These are phyloP conservation scores for Aureobasidium lini DNA, from an alignment of 2,329 filamentous ascomycete genomes.

Conservation along the genomic window DNA sequence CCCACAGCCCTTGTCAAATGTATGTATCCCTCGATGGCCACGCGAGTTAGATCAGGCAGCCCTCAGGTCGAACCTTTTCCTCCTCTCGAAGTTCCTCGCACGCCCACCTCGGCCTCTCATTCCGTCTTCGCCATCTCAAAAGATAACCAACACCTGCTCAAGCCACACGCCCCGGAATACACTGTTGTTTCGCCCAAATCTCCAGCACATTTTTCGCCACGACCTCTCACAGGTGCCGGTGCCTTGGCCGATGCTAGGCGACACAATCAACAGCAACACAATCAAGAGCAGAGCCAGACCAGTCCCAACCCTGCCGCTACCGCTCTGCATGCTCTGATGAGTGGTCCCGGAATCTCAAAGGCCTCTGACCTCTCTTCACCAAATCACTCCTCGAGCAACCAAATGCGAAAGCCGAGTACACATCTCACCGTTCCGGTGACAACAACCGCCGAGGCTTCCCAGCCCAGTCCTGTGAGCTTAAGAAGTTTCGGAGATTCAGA, in stretches of 20 bases:
- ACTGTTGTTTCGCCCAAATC: slow-evolving; percentile 20
- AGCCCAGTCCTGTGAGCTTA: slow-evolving; percentile 47
- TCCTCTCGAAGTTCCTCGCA: slow-evolving; percentile 32
- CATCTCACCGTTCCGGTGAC: slow-evolving; percentile 43
- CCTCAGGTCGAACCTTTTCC: slow-evolving; percentile 35
- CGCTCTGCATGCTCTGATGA: slow-evolving; percentile 39
- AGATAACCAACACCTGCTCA: slow-evolving; percentile 21
- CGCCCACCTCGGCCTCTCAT: slow-evolving; percentile 27
- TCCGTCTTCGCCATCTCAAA: slow-evolving; percentile 19
- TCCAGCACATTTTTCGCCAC: slow-evolving; percentile 34
- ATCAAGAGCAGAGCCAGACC: slow-evolving; percentile 31
- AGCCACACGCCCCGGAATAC: slow-evolving; percentile 19
- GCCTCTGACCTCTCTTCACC: slow-evolving; percentile 37
- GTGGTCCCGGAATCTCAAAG: slow-evolving; percentile 35
- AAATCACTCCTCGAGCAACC: slow-evolving; percentile 38
- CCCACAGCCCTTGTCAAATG: slow-evolving; percentile 14
- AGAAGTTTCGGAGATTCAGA: slow-evolving; percentile 49
- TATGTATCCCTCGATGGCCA: slow-evolving; percentile 32
- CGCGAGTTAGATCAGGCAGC: slow-evolving; percentile 36
- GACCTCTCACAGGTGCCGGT: slow-evolving; percentile 40
- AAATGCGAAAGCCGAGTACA: slow-evolving; percentile 41
- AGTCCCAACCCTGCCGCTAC: slow-evolving; percentile 42
- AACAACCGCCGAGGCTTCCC: slow-evolving; percentile 36
- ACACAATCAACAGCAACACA: slow-evolving; percentile 30
- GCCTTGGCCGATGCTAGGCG: slow-evolving; percentile 43